A percentile compares a stretch with the other conserved stretches of the same genome.
Evolutionary conservation across 768 basidiomycete genomes (phyloP).

Genomic region (Pulveroboletus ravenelii): DNA sequence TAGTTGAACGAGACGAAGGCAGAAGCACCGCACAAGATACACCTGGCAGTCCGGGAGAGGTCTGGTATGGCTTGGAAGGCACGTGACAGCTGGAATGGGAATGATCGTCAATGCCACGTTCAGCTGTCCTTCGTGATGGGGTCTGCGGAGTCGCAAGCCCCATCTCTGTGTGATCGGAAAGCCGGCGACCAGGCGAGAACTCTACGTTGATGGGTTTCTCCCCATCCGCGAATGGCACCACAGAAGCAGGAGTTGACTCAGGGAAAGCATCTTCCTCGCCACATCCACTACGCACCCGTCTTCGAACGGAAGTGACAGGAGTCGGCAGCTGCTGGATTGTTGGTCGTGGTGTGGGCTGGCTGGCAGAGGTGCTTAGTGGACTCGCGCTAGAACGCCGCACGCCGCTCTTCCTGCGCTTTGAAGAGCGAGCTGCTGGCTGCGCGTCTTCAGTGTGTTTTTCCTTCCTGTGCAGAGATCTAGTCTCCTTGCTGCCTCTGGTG

Average conservation of each 20-base stretch:
- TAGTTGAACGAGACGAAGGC: background rate
- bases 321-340: conserved; percentile 20
- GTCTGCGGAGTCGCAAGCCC: conserved; percentile 17
- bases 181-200: background rate
- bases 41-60: background rate
- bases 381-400: background rate
- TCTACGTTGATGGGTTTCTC: background rate
- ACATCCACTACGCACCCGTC: conserved; percentile 1
- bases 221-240: conserved; percentile 6
- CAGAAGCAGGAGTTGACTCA: background rate
- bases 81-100: background rate
- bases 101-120: background rate
- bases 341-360: conserved; percentile 2
- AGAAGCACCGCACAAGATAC: background rate
- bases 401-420: conserved; percentile 20
- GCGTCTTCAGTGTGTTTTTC: background rate
- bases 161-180: background rate
- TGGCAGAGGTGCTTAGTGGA: background rate
- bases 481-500: conserved; percentile 9
- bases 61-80: background rate
- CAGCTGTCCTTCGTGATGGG: conserved; percentile 3
- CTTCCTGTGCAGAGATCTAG: conserved; percentile 6
- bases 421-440: conserved; percentile 5
- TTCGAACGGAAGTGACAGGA: conserved; percentile 19
- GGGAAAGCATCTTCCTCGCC: background rate